Evolutionary conservation across 306 rosid genomes (phyloP), one percentile per base, ranked within the genome.

Genomic region (Trifolium subterraneum): DNA sequence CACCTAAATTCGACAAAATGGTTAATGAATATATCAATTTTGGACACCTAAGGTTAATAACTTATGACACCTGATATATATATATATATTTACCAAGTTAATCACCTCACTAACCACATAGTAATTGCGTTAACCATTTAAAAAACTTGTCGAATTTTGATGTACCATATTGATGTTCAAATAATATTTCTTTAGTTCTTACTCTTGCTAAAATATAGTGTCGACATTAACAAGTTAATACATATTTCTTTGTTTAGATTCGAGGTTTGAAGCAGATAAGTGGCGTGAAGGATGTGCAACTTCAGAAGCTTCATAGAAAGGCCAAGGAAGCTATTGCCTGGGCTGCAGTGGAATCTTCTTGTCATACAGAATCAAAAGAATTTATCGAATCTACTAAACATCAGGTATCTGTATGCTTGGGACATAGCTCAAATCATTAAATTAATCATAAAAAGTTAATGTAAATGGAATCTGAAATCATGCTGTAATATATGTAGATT

Each of bases 261-360:
- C 85, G 52, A 74, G 82, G 42, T 82, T 80, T 89, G 68, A 84
- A 73, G 90, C 78, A 84, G n/a, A 90, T 45, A 79, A 73, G 76
- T 52, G 87, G 87, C 42, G 51, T 56, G 80, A 92, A 88, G 80
- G 96, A 87, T 38, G 10, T 66, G 55, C 84, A 88, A 77, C 86
- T 89, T 59, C 81, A 70, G 38, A 86, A 71, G 67, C 86, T 90
- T 81, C 76, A 81, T 31, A 86, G 47, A 77, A 83, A 80, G 67
- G 80, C 83, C 35, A 48, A 70, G 13, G 88, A 85, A 70, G 83
- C 79, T 51, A 50, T 68, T 68, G 81, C 87, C 73, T 45, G 84
- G 61, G 86, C 86, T 18, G 85, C 76, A 39, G 89, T 86, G 70
- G 88, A 89, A 75, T 85, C 74, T 81, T 89, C 87, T 31, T 83